Base-by-base conservation (phyloP, 371 early-diverging fungal genomes). In the Mucor plumbeus region DNA sequence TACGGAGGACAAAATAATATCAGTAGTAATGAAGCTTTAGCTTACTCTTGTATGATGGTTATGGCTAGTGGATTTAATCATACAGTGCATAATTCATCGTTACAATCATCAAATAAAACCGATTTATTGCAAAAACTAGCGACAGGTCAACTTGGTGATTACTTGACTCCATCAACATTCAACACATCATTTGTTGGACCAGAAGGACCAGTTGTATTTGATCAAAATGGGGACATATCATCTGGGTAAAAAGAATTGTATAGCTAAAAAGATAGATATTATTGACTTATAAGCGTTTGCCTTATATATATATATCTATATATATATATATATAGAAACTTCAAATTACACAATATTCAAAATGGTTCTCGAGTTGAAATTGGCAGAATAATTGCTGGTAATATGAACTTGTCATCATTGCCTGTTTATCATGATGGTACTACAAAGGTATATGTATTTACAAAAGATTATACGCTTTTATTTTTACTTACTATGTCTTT, bases 1-100 rank as follows among this genome's bases (percentile, higher is more conserved):
- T 78, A 73, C 66, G 76, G 71, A 14, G 75, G 85, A 53, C 66
- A 77, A 65, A 40, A 69, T 44, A 61, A 63, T 47, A 53, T 78
- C 59, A 68, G 77, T 47, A 69, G 80, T 34, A 68, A 75, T 57
- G 68, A 83, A 77, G 79, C 76, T 71, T 69, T 77, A 19, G 85
- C 87, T 1, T 87, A 87, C 55, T 80, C 87, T 3, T 87, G 87
- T 43, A 68, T 85, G 71, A 84, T 85, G 77, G 76, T 81, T 3
- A 70, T 87, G 72, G 85, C 85, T 0, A 72, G 77, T 26, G 86
- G 83, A 0, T 87, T 85, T 41, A 78, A 74, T 34, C 70, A 70
- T 26, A 78, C 78, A 13, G 67, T 74, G 10, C 61, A 74, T 26
- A 81, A 79, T 17, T 59, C 76, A 9, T 58, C 66, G 3, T n/a